Base-by-base conservation (phyloP, 768 basidiomycete genomes). In the Kwoniella sp. region DNA sequence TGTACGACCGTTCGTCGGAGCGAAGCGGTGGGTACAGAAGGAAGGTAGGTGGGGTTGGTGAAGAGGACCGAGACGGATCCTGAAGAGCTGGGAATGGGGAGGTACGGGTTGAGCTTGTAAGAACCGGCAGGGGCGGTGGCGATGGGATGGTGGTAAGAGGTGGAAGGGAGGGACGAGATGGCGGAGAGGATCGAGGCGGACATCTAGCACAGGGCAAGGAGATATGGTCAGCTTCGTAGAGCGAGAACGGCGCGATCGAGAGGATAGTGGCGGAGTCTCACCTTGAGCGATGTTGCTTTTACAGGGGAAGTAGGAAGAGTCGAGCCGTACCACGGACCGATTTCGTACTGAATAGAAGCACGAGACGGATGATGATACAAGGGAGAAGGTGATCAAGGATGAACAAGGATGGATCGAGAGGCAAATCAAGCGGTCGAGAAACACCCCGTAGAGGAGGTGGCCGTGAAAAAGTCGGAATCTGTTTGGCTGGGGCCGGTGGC, bases 41-140 rank as follows among this genome's bases (percentile, higher is more conserved):
- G 50, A 0, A 69, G 56, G 45, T 59, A 66, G 4, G 62, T 60
- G n/a, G 64, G 45, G 38, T 66, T 59, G 62, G 67, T 69, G 56
- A 66, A 66, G 19, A 69, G 62, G 40, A 57, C 47, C 20, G 51
- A 49, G 27, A 45, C 20, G 20, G 26, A 26, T 23, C 50, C 45
- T 9, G 61, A 59, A 42, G 52, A 29, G 19, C 47, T 36, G 9
- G 67, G 60, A 8, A 69, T 57, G 22, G 67, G 64, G 4, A 69
- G 56, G 47, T 69, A 69, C 14, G 67, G 67, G 58, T 69, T 69
- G 17, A 69, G 56, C 41, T 55, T 58, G n/a, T 41, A 51, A 5
- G 59, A 56, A 3, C 47, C 45, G 4, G 62, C 46, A 7, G 63
- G 58, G 9, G 52, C 32, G 25, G 62, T 53, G 39, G 60, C 27